Base-by-base conservation (phyloP, 345 rosid species). In the Noccaea caerulescens region DNA sequence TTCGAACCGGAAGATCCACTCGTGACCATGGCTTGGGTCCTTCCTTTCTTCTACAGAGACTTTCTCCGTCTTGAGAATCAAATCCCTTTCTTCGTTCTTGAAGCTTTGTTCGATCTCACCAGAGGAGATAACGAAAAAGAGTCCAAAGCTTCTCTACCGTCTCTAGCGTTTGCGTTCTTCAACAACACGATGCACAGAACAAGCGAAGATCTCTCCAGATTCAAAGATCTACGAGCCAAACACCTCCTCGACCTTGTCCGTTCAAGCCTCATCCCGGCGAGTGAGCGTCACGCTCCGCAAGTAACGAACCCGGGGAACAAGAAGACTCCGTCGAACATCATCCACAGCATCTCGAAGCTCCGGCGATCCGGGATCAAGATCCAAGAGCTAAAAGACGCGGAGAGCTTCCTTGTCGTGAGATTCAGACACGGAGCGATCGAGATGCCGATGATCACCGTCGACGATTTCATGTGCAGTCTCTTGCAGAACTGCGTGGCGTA, bases 221-320 rank as follows among this genome's bases (percentile, higher is more conserved):
- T 72, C 71, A 36, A 45, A 12, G 49, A 79, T 33, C 77, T 77
- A 27, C 38, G 13, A 34, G 84, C 82, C 5, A 82, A 69, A 47
- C 98, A 92, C 66, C 81, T 92, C 43, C 94, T 92, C 0, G 96
- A 92, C 76, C 77, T 89, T 52, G 76, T 92, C 39, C 80, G 94
- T 5, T 69, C 72, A 32, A 85, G 87, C 58, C 74, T 69, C 71
- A 78, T 83, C 25, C 84, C 86, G 10, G 68, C 58, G 25, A 38
- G 7, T 44, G 66, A 63, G 4, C 27, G 3, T 47, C 80, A 78
- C 14, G 70, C 62, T 20, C 49, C 0, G 5, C 64, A 69, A 27
- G 11, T 16, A 59, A 74, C 10, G 0, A 66, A 58, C n/a, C 63
- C 70, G 1, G 49, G 9, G 4, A 38, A 66, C 49, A 64, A 51